These are phyloP conservation scores for Bipolaris bicolor DNA, from an alignment of 2,329 filamentous ascomycete genomes.

Conservation along the genomic window DNA sequence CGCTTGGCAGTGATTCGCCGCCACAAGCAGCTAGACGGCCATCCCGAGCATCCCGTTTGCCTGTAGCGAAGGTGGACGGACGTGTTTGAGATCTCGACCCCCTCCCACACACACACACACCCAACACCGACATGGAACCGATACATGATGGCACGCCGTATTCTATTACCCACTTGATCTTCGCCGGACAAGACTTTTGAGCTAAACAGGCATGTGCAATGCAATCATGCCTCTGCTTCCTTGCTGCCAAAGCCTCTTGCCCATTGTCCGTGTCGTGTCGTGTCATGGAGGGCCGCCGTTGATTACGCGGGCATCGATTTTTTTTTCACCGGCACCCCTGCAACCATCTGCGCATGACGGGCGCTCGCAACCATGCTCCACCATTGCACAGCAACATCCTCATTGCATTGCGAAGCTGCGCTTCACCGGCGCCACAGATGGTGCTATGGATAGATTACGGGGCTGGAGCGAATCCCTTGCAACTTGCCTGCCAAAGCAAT, in stretches of 20 bases:
- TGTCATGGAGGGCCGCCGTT: constrained; percentile 6
- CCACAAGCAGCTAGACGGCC: constrained; percentile 6
- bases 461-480: constrained; percentile 23
- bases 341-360: constrained; percentile 16
- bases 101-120: constrained; percentile 4
- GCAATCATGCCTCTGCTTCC: constrained; percentile 7
- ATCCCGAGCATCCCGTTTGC: constrained; percentile 17
- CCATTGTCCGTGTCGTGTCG: constrained; percentile 9
- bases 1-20: constrained; percentile 13
- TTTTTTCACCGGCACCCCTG: constrained; percentile 10
- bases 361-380: constrained; percentile 17
- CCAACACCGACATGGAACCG: constrained; percentile 17
- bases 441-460: constrained; percentile 28
- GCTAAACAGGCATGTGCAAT: constrained; percentile 16
- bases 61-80: constrained; percentile 13
- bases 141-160: constrained; percentile 16
- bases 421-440: constrained; percentile 33
- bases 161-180: constrained; percentile 2
- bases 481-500: constrained; percentile 32
- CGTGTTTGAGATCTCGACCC: constrained; percentile 22
- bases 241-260: constrained; percentile 2
- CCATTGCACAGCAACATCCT: constrained; percentile 14
- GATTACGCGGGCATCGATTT: constrained; percentile 26
- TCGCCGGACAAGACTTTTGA: constrained; percentile 1
- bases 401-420: constrained; percentile 27